Base-by-base conservation (phyloP, 148 eudicot genomes). In the Vaccinium macrocarpon region DNA sequence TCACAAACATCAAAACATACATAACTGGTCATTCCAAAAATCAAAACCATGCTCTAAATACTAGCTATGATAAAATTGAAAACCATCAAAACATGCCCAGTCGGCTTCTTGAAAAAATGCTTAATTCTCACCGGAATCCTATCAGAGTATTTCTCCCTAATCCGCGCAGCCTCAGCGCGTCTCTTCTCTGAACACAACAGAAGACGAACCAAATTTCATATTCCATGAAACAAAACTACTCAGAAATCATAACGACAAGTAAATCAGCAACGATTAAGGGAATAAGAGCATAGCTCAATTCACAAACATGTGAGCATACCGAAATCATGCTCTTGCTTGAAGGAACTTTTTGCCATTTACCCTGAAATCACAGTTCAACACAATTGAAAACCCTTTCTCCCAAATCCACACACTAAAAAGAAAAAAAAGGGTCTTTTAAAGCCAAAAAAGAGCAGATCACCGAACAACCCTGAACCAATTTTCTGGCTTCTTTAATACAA, bases 111-210 rank as follows among this genome's bases (percentile, higher is more conserved):
- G 68, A 62, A 6, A 66, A 14, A 50, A 18, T 3, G 56, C n/a
- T 19, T 25, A 85, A 27, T 80, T 84, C 92, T 89, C 85, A 94
- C 98, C 89, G 98, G 98, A 80, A 94, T 93, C 85, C 98, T 93
- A 84, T 94, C 98, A 4, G 98, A 91, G 88, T 94, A 94, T 84
- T 93, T 94, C 85, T 93, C 98, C 90, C 98, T 91, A 75, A 94
- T 94, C 87, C 98, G 92, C 1, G 92, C 92, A 83, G 98, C 94
- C 89, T 94, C 98, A 6, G 98, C 98, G 21, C 92, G 90, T 82
- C 98, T 91, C 91, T 95, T 95, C 87, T 92, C 98, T 95, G 90
- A 80, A 86, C 27, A 72, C 23, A 76, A 84, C 38, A 84, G 68
- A 80, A 35, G 57, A 75, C 29, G 27, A 35, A 18, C 8, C 23